Conservation (phyloP, 208 protist genomes). For the Acanthamoeba divionensis region DNA sequence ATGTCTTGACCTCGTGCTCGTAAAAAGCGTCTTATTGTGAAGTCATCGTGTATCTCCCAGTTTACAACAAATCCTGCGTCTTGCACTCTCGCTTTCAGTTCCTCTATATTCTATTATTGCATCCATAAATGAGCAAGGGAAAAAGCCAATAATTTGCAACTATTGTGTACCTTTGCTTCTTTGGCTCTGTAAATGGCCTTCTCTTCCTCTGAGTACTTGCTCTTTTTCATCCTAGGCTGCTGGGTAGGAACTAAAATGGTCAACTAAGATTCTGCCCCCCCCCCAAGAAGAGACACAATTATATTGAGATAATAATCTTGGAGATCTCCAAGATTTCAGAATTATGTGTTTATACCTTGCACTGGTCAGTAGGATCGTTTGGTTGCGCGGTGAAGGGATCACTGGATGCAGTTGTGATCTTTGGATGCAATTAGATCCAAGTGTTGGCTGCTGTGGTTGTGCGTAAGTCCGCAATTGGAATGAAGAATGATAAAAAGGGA, state of each 20-base stretch:
- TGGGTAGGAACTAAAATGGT: neutral
- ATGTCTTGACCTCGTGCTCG: conserved; percentile 24
- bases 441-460: too few relatives aligned
- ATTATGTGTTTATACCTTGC: too few relatives aligned
- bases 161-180: neutral
- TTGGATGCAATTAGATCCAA: too few relatives aligned
- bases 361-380: too few relatives aligned
- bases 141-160: neutral
- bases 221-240: neutral
- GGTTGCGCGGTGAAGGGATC: too few relatives aligned
- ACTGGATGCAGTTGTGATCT: too few relatives aligned
- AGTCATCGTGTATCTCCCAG: conserved; percentile 30
- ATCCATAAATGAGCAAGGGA: neutral
- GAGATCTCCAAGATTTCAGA: too few relatives aligned
- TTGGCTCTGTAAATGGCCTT: conserved; percentile 1
- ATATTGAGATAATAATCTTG: too few relatives aligned
- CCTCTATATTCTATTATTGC: conserved; percentile 3
- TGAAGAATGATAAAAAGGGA: too few relatives aligned
- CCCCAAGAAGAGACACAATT: neutral
- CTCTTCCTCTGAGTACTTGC: conserved; percentile 32
- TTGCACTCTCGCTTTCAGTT: neutral
- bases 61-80: neutral
- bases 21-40: conserved; percentile 14
- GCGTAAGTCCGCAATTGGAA: too few relatives aligned
- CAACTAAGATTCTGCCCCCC: neutral